Evolutionary conservation across 1,139 yeast genomes (phyloP).

Genomic region (Lizanozyma gosingica): DNA sequence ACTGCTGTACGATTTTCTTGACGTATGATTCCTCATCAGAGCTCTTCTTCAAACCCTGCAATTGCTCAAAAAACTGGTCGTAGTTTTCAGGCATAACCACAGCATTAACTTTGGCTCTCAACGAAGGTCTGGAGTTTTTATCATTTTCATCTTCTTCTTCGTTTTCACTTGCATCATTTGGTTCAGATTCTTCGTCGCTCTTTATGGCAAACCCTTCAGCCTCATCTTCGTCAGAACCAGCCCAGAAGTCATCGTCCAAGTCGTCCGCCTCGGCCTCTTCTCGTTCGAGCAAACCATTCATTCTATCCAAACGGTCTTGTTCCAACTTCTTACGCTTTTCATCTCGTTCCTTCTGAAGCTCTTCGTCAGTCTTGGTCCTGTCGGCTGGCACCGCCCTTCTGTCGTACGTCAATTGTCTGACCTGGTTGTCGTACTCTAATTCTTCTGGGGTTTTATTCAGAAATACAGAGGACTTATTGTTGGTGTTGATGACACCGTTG

Average conservation of each 20-base stretch:
- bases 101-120: constrained; percentile 7
- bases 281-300: constrained; percentile 57
- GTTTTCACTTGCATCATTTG: constrained; percentile 13
- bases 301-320: constrained; percentile 68
- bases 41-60: constrained; percentile 35
- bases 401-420: constrained; percentile 74
- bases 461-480: constrained; percentile 12
- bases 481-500: constrained; percentile 10
- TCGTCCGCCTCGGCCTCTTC: constrained; percentile 29
- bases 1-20: constrained; percentile 46
- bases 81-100: constrained; percentile 51
- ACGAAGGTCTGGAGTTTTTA: constrained; percentile 1
- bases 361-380: constrained; percentile 88
- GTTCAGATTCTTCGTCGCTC: constrained; percentile 13
- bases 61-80: constrained; percentile 35
- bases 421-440: constrained; percentile 62
- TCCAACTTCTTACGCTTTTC: constrained; percentile 65
- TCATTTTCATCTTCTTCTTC: constrained; percentile 10
- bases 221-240: constrained; percentile 20
- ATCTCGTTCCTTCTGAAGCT: constrained; percentile 57
- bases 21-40: constrained; percentile 24
- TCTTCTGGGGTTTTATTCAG: constrained; percentile 37
- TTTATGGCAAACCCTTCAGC: constrained; percentile 11
- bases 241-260: constrained; percentile 43
- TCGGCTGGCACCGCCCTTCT: constrained; percentile 94